A percentile compares a stretch with the other conserved stretches of the same genome.
Evolutionary conservation across 2,329 filamentous ascomycete genomes (phyloP).

Genomic region (Claviceps maximensis): DNA sequence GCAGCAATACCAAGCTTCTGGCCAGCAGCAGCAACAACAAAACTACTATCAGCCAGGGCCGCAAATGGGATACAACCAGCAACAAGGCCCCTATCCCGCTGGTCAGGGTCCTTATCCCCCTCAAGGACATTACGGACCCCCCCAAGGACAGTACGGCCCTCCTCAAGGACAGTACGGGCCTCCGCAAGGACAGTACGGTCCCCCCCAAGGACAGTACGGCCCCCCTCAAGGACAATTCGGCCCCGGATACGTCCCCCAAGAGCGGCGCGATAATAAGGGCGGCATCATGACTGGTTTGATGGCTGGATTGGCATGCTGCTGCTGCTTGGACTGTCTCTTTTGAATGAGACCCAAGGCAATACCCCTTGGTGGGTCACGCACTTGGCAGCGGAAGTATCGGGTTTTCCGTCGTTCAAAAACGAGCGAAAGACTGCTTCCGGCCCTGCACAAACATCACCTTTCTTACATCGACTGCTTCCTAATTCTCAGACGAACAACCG

Average conservation of each 20-base stretch:
- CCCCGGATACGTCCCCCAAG: conserved; percentile 24
- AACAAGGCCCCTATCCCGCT: conserved; percentile 20
- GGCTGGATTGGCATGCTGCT: conserved; percentile 42
- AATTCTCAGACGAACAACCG: not conserved
- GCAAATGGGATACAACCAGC: conserved; percentile 30
- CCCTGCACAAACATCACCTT: not conserved
- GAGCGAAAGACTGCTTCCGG: not conserved
- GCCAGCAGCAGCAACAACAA: conserved; percentile 12
- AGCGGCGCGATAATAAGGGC: conserved; percentile 19
- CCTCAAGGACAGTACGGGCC: conserved; percentile 10
- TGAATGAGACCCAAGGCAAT: conserved; percentile 16
- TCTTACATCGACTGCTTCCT: not conserved
- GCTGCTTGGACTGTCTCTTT: conserved; percentile 44
- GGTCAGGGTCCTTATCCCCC: conserved; percentile 22
- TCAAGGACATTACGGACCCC: conserved; percentile 21
- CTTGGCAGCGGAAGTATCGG: not conserved
- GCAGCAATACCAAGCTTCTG: conserved; percentile 14
- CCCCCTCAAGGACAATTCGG: conserved; percentile 12
- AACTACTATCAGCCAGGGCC: conserved; percentile 28
- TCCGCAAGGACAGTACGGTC: conserved; percentile 21
- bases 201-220: conserved; percentile 10
- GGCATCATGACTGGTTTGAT: conserved; percentile 33
- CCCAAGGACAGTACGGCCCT: conserved; percentile 21
- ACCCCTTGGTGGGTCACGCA: not conserved
- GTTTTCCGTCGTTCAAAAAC: not conserved